Conservation (phyloP, 2,329 filamentous ascomycete species). For the Clonostachys chloroleuca region DNA sequence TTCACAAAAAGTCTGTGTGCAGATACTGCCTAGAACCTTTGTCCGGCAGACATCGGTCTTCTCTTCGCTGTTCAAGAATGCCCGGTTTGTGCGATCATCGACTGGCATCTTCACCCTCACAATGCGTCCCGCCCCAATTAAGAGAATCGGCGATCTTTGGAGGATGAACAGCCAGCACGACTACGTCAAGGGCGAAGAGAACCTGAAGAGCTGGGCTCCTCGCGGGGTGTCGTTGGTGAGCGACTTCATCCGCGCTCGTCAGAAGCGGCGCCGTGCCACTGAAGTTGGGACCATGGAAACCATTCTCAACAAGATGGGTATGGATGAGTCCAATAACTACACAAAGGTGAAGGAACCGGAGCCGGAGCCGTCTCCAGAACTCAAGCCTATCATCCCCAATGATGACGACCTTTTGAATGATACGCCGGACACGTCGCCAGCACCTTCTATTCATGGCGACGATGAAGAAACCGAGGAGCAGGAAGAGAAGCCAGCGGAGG, state of each 20-base stretch:
- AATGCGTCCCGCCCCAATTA: slow-evolving; percentile 84
- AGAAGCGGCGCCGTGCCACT: slow-evolving; percentile 67
- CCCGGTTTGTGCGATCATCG: slow-evolving; percentile 81
- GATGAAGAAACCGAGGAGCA: slow-evolving; percentile 13
- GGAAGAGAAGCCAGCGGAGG: slow-evolving; percentile 12
- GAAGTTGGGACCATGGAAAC: slow-evolving; percentile 76
- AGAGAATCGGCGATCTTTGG: slow-evolving; percentile 90
- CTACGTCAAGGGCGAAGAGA: slow-evolving; percentile 94
- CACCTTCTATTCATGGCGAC: slow-evolving; percentile 24
- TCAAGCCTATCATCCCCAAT: slow-evolving; percentile 38
- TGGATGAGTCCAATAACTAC: slow-evolving; percentile 33
- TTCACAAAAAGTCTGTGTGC: slow-evolving; percentile 72
- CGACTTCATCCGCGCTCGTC: slow-evolving; percentile 75
- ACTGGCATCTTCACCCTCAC: slow-evolving; percentile 82
- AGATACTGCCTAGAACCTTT: slow-evolving; percentile 80
- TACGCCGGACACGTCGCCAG: slow-evolving; percentile 47
- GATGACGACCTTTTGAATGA: slow-evolving; percentile 56
- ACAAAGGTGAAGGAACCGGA: slow-evolving; percentile 25
- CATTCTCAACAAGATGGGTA: slow-evolving; percentile 55
- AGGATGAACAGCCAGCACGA: slow-evolving; percentile 92
- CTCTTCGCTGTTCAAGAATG: slow-evolving; percentile 78
- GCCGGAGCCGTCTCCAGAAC: slow-evolving; percentile 24
- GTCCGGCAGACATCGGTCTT: slow-evolving; percentile 85
- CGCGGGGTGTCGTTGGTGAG: slow-evolving; percentile 86
- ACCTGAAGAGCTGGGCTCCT: slow-evolving; percentile 78